These are phyloP conservation scores for Psilocybe cubensis DNA, from an alignment of 768 basidiomycete genomes.

Conservation along the genomic window DNA sequence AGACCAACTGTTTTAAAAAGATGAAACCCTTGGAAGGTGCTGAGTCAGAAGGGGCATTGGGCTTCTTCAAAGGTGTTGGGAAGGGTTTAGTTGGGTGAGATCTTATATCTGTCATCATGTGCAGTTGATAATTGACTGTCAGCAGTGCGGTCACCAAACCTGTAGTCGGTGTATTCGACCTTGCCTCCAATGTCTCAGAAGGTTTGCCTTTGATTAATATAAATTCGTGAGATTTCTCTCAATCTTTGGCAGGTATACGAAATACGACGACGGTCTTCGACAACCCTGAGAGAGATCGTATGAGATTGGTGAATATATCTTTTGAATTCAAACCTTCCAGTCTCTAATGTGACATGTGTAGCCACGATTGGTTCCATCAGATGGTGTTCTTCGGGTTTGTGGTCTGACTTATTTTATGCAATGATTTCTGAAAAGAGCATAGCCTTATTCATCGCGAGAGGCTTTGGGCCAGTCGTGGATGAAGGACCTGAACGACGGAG, in stretches of 20 bases:
- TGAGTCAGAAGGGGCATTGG: slow-evolving; percentile 89
- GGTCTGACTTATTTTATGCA: background rate
- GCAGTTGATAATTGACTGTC: slow-evolving; percentile 1
- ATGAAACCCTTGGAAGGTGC: slow-evolving; percentile 98
- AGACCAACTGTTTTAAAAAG: no score
- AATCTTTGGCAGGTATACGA: slow-evolving; percentile 69
- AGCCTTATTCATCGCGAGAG: slow-evolving; percentile 91
- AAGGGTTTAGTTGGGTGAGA: slow-evolving; percentile 92
- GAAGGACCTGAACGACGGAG: slow-evolving; percentile 89
- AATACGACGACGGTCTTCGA: slow-evolving; percentile 99
- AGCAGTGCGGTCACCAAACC: slow-evolving; percentile 92
- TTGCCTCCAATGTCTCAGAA: slow-evolving; percentile 93
- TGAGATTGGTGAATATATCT: slow-evolving; percentile 65
- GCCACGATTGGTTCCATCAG: slow-evolving; percentile 86
- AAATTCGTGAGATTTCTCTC: background rate
- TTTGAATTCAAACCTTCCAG: background rate
- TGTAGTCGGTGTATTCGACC: slow-evolving; percentile 94
- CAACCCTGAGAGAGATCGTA: slow-evolving; percentile 84
- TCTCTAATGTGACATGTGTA: slow-evolving; percentile 28
- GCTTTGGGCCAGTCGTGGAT: slow-evolving; percentile 97
- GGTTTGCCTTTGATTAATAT: slow-evolving; percentile 45
- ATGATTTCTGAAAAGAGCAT: slow-evolving; percentile 3
- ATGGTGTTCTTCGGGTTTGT: slow-evolving; percentile 86
- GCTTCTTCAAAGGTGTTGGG: slow-evolving; percentile 98
- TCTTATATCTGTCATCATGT: background rate